Percentiles rank a stretch among this genome's conserved stretches.
Conservation (phyloP, 495 filamentous ascomycete genomes). For the Haplographium delicatum region DNA sequence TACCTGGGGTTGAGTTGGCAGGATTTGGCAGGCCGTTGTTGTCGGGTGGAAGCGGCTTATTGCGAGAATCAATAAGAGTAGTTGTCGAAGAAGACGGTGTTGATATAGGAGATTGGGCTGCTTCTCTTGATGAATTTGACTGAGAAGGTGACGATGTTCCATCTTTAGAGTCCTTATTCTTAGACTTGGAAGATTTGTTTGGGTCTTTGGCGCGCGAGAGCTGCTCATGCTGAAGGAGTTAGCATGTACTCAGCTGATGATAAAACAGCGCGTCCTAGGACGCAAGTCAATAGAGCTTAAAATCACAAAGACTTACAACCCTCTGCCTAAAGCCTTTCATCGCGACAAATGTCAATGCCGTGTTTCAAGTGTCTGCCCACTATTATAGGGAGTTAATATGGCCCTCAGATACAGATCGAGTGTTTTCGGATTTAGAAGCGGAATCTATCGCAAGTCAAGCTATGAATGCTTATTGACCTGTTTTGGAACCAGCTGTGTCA, state of each 20-base stretch:
- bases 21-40: constrained; percentile 55
- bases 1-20: constrained; percentile 36
- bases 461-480: too few species aligned
- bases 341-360: constrained; percentile 36
- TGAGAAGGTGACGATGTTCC: constrained; percentile 70
- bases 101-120: constrained; percentile 51
- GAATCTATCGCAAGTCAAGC: too few species aligned
- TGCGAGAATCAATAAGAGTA: constrained; percentile 76
- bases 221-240: constrained; percentile 47
- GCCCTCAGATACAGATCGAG: too few species aligned
- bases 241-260: constrained; percentile 19
- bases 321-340: constrained; percentile 98
- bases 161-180: constrained; percentile 81
- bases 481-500: too few species aligned
- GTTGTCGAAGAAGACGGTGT: constrained; percentile 85
- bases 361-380: constrained; percentile 9
- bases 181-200: constrained; percentile 82
- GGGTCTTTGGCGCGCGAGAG: constrained; percentile 92
- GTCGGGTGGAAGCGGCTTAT: constrained; percentile 67
- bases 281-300: neutral
- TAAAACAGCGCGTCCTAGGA: constrained; percentile 1
- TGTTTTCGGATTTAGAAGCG: too few species aligned
- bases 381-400: neutral
- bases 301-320: constrained; percentile 67
- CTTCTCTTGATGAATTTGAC: constrained; percentile 40